These are phyloP conservation scores for Mrakia gelida DNA, from an alignment of 768 basidiomycete species.

Conservation along the genomic window DNA sequence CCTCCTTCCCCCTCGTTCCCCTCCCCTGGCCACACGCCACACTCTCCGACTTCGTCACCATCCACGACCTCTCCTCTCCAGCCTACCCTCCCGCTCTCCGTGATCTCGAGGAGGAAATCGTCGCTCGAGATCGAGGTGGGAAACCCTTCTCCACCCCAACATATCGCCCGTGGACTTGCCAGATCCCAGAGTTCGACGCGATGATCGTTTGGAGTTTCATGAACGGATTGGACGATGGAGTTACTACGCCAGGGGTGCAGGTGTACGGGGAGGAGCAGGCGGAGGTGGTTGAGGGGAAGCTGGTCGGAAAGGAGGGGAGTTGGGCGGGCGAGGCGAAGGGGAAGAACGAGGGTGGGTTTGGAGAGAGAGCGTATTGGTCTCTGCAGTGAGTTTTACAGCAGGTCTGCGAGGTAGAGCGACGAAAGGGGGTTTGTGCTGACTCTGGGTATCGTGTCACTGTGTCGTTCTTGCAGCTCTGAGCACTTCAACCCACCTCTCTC, in stretches of 20 bases:
- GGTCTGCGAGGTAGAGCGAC: too few species aligned
- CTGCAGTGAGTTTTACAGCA: not conserved
- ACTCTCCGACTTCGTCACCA: not conserved
- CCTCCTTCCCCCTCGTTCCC: conserved; percentile 4
- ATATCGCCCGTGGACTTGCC: conserved; percentile 9
- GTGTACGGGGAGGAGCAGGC: not conserved
- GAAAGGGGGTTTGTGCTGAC: too few species aligned
- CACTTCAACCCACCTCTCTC: conserved; percentile 28
- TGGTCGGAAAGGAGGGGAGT: not conserved
- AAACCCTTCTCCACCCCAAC: conserved; percentile 6
- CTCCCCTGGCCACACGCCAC: conserved; percentile 11
- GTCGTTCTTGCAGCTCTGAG: conserved; percentile 6
- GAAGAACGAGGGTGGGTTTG: not conserved
- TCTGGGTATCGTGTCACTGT: not conserved
- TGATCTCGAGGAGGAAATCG: conserved; percentile 15
- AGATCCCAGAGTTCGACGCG: conserved; percentile 9
- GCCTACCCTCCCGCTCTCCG: conserved; percentile 15
- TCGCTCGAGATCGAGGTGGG: not conserved
- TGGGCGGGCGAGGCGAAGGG: not conserved
- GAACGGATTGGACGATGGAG: conserved; percentile 24
- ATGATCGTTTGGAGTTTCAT: conserved; percentile 23
- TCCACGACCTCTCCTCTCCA: conserved; percentile 6
- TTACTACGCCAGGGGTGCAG: conserved; percentile 12
- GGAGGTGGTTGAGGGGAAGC: not conserved
- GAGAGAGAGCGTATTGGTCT: conserved; percentile 5